phyloP scores from a whole-genome alignment of 495 filamentous ascomycete species.

The Lepraria neglecta region DNA sequence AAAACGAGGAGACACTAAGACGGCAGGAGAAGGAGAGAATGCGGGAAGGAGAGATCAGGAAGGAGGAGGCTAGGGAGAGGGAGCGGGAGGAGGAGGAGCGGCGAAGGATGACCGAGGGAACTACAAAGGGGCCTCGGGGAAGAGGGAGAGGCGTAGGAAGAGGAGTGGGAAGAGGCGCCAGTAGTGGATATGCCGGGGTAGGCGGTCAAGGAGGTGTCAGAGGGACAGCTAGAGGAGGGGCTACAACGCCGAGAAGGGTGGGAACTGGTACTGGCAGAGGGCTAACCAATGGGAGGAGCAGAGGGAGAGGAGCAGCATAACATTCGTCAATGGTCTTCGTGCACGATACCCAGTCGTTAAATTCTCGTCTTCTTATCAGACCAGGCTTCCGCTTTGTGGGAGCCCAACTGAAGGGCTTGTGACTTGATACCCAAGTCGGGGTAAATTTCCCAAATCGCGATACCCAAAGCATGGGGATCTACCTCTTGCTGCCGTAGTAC shows the following conservation, averaged over 20 bases:
- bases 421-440: neutral
- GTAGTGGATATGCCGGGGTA: constrained; percentile 44
- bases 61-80: constrained; percentile 62
- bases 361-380: neutral
- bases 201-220: constrained; percentile 39
- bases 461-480: neutral
- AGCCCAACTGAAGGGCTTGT: neutral
- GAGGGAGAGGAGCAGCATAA: constrained; percentile 15
- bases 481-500: neutral
- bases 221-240: constrained; percentile 37
- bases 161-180: constrained; percentile 37
- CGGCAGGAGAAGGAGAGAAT: constrained; percentile 70
- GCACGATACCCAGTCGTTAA: neutral
- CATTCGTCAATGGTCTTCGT: neutral
- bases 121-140: constrained; percentile 38
- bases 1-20: constrained; percentile 64
- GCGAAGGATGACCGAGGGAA: constrained; percentile 41
- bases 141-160: constrained; percentile 41
- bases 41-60: constrained; percentile 65
- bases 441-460: neutral
- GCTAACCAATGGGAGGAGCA: constrained; percentile 38
- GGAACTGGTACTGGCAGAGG: constrained; percentile 48
- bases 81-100: constrained; percentile 69
- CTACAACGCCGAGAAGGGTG: constrained; percentile 41
- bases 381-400: neutral